Conservation (phyloP, 805 yeast genomes). For the Candida saitoana region DNA sequence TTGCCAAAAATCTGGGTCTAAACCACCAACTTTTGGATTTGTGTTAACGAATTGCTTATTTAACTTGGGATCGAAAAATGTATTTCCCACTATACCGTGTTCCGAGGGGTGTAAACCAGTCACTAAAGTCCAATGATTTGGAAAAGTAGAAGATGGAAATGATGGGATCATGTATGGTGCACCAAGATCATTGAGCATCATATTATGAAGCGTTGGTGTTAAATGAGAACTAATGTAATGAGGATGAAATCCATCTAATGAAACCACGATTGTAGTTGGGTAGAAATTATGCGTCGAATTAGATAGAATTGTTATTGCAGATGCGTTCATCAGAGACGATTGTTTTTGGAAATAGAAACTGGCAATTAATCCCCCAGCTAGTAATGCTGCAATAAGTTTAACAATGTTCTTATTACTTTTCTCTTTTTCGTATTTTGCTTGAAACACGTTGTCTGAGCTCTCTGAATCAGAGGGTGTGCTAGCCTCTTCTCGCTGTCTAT, state of each 20-base stretch:
- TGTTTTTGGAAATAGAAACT: neutral
- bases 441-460: neutral
- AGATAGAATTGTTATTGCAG: slow-evolving; percentile 20
- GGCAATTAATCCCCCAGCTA: neutral
- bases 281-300: slow-evolving; percentile 69
- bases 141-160: slow-evolving; percentile 85
- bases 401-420: neutral
- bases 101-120: slow-evolving; percentile 81
- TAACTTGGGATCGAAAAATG: slow-evolving; percentile 61
- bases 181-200: slow-evolving; percentile 51
- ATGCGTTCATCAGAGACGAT: neutral
- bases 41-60: slow-evolving; percentile 61
- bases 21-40: slow-evolving; percentile 46
- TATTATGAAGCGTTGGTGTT: slow-evolving; percentile 68
- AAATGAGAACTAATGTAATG: slow-evolving; percentile 61
- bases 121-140: slow-evolving; percentile 87
- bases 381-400: neutral
- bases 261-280: slow-evolving; percentile 77
- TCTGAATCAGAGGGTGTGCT: neutral
- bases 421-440: neutral
- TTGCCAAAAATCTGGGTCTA: slow-evolving; percentile 63
- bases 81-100: slow-evolving; percentile 86
- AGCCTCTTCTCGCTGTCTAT: neutral
- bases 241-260: slow-evolving; percentile 90
- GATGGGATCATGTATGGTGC: slow-evolving; percentile 85